Conservation (phyloP, 2,329 filamentous ascomycete species). For the Hirsutella rhossiliensis region DNA sequence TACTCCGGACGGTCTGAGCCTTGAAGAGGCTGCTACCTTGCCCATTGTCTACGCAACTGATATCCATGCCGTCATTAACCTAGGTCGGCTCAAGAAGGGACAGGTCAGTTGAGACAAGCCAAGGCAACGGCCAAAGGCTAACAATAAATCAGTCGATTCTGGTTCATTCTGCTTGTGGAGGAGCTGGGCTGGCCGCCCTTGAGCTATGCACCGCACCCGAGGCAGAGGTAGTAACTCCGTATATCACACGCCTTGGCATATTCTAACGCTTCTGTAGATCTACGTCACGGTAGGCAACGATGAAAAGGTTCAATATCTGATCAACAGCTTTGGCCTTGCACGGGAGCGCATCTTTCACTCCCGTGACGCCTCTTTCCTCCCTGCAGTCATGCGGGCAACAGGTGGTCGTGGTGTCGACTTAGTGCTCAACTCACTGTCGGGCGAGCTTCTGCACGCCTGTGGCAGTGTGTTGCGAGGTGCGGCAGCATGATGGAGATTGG, state of each 20-base stretch:
- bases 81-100: conserved; percentile 3
- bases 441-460: conserved; percentile 18
- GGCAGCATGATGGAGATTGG: conserved; percentile 22
- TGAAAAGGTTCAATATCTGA: conserved; percentile 15
- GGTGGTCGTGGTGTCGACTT: conserved; percentile 21
- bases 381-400: conserved; percentile 14
- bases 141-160: conserved; percentile 11
- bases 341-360: conserved; percentile 19
- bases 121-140: background rate
- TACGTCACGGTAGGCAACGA: conserved; percentile 16
- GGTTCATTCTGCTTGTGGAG: conserved; percentile 18
- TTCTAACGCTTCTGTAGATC: background rate
- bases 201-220: conserved; percentile 12
- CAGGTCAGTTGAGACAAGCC: conserved; percentile 1
- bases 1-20: conserved; percentile 20
- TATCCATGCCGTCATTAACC: conserved; percentile 5
- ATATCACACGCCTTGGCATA: background rate
- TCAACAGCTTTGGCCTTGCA: conserved; percentile 9
- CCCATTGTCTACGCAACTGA: conserved; percentile 20
- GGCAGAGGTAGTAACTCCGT: conserved; percentile 7
- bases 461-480: conserved; percentile 20
- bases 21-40: conserved; percentile 20
- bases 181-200: conserved; percentile 17
- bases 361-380: conserved; percentile 16
- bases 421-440: conserved; percentile 21